These are phyloP conservation scores for Tothia fuscella DNA, from an alignment of 2,329 filamentous ascomycete genomes.

Conservation along the genomic window DNA sequence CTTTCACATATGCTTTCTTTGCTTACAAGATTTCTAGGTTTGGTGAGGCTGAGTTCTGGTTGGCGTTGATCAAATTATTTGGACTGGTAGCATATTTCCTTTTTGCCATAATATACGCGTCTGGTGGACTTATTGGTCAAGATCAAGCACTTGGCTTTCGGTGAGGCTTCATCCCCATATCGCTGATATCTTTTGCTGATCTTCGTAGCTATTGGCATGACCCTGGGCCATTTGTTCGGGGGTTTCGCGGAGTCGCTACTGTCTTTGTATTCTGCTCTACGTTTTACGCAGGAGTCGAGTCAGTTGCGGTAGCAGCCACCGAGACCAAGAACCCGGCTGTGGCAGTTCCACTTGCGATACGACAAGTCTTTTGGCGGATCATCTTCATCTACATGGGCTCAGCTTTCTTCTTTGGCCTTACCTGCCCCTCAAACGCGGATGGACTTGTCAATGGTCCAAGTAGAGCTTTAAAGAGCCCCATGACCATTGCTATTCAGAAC, in stretches of 20 bases:
- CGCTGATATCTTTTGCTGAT: no score
- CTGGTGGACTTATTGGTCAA: conserved; percentile 17
- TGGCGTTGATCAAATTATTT: conserved; percentile 22
- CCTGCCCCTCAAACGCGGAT: conserved; percentile 56
- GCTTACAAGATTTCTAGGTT: no score
- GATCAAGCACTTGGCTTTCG: conserved; percentile 18
- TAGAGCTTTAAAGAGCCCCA: conserved; percentile 56
- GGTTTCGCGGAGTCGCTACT: conserved; percentile 29
- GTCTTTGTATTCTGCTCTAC: conserved; percentile 32
- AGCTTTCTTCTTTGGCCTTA: conserved; percentile 20
- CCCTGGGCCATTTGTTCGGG: conserved; percentile 34
- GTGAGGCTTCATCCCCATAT: conserved; percentile 21
- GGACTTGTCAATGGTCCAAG: conserved; percentile 49
- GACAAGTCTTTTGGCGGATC: conserved; percentile 13
- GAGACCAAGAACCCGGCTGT: conserved; percentile 36
- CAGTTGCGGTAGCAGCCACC: conserved; percentile 46
- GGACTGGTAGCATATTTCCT: conserved; percentile 27
- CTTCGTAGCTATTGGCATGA: conserved; percentile 32
- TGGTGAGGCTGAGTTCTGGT: conserved; percentile 33
- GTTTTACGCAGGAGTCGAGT: conserved; percentile 28
- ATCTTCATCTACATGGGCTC: conserved; percentile 10
- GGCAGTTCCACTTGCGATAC: conserved; percentile 9
- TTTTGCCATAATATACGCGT: conserved; percentile 23
- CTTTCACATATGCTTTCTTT: no score
- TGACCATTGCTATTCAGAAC: conserved; percentile 62